Percentiles rank a stretch among this genome's conserved stretches.
phyloP scores from a whole-genome alignment of 352 stramenopile genomes.

The Phytophthora pseudosyringae region DNA sequence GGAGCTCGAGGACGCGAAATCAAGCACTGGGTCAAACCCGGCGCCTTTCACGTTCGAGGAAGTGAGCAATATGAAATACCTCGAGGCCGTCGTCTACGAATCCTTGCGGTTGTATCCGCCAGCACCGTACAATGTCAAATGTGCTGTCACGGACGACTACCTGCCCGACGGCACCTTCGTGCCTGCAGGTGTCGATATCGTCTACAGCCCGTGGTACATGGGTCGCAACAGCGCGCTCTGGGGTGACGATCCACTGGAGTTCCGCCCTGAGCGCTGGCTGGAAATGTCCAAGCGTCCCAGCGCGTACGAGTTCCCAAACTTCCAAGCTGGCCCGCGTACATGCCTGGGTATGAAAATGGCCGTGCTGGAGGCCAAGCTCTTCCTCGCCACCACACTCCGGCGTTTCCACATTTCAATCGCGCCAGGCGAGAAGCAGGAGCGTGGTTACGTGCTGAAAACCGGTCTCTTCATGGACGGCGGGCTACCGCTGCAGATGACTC shows the following conservation, averaged over 20 bases:
- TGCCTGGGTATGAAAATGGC: conserved; percentile 82
- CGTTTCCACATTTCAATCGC: conserved; percentile 57
- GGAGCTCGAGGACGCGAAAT: conserved; percentile 39
- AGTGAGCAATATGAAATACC: conserved; percentile 67
- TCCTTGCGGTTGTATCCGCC: conserved; percentile 75
- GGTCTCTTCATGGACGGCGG: conserved; percentile 60
- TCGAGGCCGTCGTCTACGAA: conserved; percentile 75
- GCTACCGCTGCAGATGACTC: conserved; percentile 50
- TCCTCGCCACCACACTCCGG: conserved; percentile 51
- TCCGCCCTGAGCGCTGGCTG: conserved; percentile 76
- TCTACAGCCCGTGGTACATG: conserved; percentile 84
- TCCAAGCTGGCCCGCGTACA: conserved; percentile 67
- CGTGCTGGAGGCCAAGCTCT: conserved; percentile 67
- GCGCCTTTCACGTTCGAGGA: conserved; percentile 53
- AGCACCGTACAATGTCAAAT: conserved; percentile 79
- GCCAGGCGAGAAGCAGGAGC: conserved; percentile 43
- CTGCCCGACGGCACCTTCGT: conserved; percentile 79
- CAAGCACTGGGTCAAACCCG: neutral
- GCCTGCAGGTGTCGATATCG: conserved; percentile 58
- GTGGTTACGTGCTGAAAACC: conserved; percentile 60
- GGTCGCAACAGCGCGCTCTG: conserved; percentile 59
- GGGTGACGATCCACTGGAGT: conserved; percentile 55
- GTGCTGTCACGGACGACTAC: conserved; percentile 61
- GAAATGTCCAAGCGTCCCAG: conserved; percentile 63
- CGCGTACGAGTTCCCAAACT: conserved; percentile 76